Conservation (phyloP, 495 filamentous ascomycete genomes). For the Aspergillus heteromorphus region DNA sequence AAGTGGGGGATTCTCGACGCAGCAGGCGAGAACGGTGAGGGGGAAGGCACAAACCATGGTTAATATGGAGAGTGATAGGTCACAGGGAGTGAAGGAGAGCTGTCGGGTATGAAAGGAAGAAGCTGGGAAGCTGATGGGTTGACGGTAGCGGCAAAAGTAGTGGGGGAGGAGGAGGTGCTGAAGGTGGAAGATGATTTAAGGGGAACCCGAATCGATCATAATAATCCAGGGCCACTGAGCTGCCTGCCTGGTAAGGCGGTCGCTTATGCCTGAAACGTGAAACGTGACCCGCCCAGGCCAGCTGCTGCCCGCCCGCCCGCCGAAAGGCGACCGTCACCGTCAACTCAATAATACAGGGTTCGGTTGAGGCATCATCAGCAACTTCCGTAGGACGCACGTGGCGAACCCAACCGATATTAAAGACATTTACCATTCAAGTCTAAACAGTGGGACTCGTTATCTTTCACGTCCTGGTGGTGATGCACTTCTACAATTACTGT, state of each 20-base stretch:
- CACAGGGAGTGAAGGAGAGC: constrained; percentile 13
- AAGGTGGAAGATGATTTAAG: constrained; percentile 14
- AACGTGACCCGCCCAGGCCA: constrained; percentile 20
- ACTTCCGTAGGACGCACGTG: too few species aligned
- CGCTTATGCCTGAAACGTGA: constrained; percentile 18
- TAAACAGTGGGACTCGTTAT: too few species aligned
- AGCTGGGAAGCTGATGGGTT: constrained; percentile 8
- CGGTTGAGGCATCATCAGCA: too few species aligned
- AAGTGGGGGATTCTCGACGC: constrained; percentile 25
- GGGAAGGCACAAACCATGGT: constrained; percentile 28
- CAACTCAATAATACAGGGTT: too few species aligned
- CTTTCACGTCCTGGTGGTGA: too few species aligned
- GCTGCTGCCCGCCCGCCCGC: background rate
- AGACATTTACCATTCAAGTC: too few species aligned
- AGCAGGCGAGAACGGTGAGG: constrained; percentile 1
- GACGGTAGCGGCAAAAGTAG: constrained; percentile 4
- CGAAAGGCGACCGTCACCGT: constrained; percentile 6
- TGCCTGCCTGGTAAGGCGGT: constrained; percentile 20
- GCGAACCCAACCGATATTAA: too few species aligned
- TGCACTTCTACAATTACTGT: too few species aligned
- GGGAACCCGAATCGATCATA: constrained; percentile 15
- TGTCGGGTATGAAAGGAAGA: constrained; percentile 10
- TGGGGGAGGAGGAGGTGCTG: constrained; percentile 7
- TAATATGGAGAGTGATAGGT: constrained; percentile 14
- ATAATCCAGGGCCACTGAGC: constrained; percentile 13